Conservation (phyloP, 2,329 filamentous ascomycete genomes). For the Fusarium mangiferae region DNA sequence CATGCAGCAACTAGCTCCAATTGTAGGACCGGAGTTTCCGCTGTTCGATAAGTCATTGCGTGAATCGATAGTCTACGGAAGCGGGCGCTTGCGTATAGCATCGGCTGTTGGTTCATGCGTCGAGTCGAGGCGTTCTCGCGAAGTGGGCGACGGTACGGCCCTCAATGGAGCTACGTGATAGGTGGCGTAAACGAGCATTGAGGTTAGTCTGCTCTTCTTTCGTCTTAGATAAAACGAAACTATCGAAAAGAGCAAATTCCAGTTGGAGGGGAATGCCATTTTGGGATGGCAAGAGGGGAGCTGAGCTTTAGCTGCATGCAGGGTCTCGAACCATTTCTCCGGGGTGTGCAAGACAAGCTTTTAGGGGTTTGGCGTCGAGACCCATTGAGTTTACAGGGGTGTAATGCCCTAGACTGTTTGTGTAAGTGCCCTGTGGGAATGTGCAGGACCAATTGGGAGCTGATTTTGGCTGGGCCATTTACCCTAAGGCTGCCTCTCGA, state of each 20-base stretch:
- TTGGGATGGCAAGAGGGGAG: neutral
- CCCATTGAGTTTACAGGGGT: neutral
- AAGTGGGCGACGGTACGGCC: neutral
- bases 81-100: neutral
- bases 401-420: neutral
- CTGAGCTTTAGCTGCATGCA: neutral
- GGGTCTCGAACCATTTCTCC: neutral
- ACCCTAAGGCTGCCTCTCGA: neutral
- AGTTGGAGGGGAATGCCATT: neutral
- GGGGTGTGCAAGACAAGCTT: neutral
- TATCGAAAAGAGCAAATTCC: neutral
- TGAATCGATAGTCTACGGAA: neutral
- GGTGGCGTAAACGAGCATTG: neutral
- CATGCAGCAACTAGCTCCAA: neutral
- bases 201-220: neutral
- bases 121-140: neutral
- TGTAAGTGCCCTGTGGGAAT: neutral
- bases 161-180: neutral
- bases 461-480: neutral
- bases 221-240: neutral
- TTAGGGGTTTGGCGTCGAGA: neutral
- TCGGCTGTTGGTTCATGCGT: neutral
- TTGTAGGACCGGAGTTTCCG: neutral
- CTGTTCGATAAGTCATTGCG: neutral
- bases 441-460: neutral